Conservation (phyloP, 2,329 filamentous ascomycete genomes). For the Colletotrichum tropicale region DNA sequence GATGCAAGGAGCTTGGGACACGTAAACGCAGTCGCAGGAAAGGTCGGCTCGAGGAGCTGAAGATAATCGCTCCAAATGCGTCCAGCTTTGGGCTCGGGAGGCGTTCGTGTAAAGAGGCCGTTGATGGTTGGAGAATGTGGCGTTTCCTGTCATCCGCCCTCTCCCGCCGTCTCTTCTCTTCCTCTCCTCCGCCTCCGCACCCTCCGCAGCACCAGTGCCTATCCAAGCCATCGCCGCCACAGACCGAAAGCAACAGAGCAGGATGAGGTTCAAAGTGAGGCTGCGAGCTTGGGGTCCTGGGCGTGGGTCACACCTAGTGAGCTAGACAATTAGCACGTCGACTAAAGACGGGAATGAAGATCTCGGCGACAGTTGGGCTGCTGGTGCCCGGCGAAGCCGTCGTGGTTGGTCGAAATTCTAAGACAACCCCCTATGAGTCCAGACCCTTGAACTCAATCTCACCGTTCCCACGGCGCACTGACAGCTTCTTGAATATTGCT, state of each 20-base stretch:
- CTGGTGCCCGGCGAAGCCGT: neutral
- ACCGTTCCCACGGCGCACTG: neutral
- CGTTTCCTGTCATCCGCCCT: neutral
- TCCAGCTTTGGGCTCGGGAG: neutral
- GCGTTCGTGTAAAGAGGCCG: neutral
- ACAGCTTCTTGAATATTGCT: neutral
- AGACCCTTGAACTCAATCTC: neutral
- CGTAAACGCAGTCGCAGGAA: neutral
- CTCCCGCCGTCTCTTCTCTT: neutral
- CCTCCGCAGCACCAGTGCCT: neutral
- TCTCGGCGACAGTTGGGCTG: neutral
- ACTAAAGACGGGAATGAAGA: conserved; percentile 3
- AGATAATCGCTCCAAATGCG: conserved; percentile 1
- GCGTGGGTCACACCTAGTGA: neutral
- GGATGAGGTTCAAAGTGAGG: neutral
- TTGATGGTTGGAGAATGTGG: neutral
- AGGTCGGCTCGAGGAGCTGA: neutral
- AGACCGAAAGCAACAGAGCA: neutral
- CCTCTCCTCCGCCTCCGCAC: neutral
- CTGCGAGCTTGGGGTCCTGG: neutral
- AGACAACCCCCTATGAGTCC: neutral
- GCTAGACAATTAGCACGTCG: neutral
- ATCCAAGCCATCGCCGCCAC: neutral
- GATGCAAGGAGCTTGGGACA: neutral
- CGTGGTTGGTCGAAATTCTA: neutral